A percentile compares a stretch with the other conserved stretches of the same genome.
Conservation (phyloP, 2,329 filamentous ascomycete species). For the Aspergillus hiratsukae region DNA sequence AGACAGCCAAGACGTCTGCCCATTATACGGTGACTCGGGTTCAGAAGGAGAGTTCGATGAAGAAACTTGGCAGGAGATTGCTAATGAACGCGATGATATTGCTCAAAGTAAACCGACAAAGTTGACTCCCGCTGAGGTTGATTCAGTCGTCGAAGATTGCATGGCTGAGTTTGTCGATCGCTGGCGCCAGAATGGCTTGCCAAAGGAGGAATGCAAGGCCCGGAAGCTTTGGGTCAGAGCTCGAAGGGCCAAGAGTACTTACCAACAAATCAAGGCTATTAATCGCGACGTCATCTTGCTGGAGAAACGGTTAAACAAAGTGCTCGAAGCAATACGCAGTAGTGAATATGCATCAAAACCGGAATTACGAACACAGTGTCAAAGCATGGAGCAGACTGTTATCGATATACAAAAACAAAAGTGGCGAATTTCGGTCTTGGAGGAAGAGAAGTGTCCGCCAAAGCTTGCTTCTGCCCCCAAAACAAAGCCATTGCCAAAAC, state of each 20-base stretch:
- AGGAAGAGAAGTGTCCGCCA: conserved; percentile 27
- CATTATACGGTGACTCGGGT: conserved; percentile 54
- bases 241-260: conserved; percentile 39
- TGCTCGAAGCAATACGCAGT: conserved; percentile 50
- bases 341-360: conserved; percentile 50
- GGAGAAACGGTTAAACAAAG: conserved; percentile 52
- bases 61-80: conserved; percentile 59
- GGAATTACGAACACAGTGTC: conserved; percentile 54
- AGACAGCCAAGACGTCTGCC: conserved; percentile 43
- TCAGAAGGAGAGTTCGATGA: conserved; percentile 53
- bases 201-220: conserved; percentile 54
- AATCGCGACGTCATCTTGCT: conserved; percentile 41
- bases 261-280: conserved; percentile 44
- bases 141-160: conserved; percentile 50
- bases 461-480: conserved; percentile 17
- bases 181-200: conserved; percentile 59
- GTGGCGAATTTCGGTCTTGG: conserved; percentile 45
- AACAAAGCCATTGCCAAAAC: conserved; percentile 4
- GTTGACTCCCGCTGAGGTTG: conserved; percentile 47
- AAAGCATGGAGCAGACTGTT: conserved; percentile 61
- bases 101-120: conserved; percentile 20
- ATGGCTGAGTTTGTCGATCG: conserved; percentile 47
- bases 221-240: conserved; percentile 59
- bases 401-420: conserved; percentile 48
- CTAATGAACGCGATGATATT: conserved; percentile 43